These are phyloP conservation scores for Pseudohyphozyma bogoriensis DNA, from an alignment of 768 basidiomycete genomes.

Conservation along the genomic window DNA sequence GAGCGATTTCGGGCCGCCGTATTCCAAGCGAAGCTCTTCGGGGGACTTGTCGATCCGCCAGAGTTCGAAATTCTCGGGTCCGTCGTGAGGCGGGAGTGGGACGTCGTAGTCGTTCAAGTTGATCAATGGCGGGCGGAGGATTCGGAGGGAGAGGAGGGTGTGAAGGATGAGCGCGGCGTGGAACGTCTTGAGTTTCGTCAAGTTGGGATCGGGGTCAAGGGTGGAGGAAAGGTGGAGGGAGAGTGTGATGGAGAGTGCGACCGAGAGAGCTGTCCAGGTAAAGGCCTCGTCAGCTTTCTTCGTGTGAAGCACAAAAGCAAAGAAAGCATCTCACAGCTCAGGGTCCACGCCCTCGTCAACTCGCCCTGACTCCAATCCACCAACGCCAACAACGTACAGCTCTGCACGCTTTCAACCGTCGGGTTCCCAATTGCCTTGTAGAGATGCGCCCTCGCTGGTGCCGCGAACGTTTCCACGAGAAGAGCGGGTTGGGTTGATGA, in stretches of 20 bases:
- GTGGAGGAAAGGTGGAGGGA: not conserved
- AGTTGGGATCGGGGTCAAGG: conserved; percentile 2
- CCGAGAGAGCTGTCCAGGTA: conserved; percentile 3
- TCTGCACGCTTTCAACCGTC: conserved; percentile 12
- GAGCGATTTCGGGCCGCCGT: not conserved
- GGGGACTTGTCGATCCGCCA: conserved; percentile 22
- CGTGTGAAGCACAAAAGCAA: not conserved
- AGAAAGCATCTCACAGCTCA: conserved; percentile 10
- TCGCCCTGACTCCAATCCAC: conserved; percentile 18
- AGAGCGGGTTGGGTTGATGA: not conserved
- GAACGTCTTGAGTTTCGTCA: conserved; percentile 13
- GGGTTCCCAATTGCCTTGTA: not conserved
- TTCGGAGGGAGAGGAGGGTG: conserved; percentile 16
- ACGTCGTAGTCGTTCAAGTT: conserved; percentile 23
- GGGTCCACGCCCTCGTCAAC: conserved; percentile 10
- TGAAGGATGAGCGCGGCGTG: conserved; percentile 21
- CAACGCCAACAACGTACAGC: not conserved
- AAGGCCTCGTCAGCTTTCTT: not conserved
- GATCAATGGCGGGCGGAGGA: conserved; percentile 11
- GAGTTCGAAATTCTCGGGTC: conserved; percentile 19
- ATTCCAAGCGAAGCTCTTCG: conserved; percentile 8
- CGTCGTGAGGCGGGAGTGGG: conserved; percentile 15
- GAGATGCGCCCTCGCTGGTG: conserved; percentile 12
- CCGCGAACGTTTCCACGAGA: conserved; percentile 4
- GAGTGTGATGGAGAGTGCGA: conserved; percentile 10